Percentiles rank a stretch among this genome's conserved stretches.
phyloP scores from a whole-genome alignment of 805 yeast species.

The Lachancea quebecensis region DNA sequence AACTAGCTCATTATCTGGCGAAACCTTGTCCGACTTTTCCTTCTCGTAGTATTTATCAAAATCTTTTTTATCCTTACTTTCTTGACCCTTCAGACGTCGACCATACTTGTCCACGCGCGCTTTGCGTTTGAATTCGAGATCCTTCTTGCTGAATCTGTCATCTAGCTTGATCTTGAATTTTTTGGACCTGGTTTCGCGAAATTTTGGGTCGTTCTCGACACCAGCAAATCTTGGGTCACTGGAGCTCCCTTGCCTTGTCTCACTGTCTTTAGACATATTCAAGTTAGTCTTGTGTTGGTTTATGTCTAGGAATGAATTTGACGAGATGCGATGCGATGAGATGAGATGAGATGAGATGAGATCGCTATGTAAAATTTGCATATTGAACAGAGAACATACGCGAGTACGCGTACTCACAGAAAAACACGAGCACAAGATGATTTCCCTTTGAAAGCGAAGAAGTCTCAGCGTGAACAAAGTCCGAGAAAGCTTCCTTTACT shows the following conservation, averaged over 20 bases:
- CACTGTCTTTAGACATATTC: constrained; percentile 15
- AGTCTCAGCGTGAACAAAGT: no score
- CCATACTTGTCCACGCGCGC: constrained; percentile 84
- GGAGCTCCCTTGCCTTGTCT: constrained; percentile 33
- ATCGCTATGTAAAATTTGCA: background rate
- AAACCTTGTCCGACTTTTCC: constrained; percentile 16
- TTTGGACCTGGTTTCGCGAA: constrained; percentile 63
- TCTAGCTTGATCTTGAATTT: constrained; percentile 74
- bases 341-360: constrained; percentile 16
- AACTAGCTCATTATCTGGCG: constrained; percentile 6
- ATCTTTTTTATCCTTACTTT: constrained; percentile 39
- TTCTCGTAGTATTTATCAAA: constrained; percentile 62
- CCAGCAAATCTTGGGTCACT: constrained; percentile 71
- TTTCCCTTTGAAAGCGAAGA: no score
- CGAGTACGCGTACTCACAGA: background rate
- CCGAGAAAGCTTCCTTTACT: no score
- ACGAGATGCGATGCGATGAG: constrained; percentile 12
- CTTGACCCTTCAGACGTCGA: constrained; percentile 46
- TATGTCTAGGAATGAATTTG: no score
- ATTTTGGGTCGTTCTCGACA: constrained; percentile 83
- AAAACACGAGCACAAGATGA: background rate
- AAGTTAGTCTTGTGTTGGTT: background rate
- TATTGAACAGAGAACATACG: no score
- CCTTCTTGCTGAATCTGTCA: constrained; percentile 67
- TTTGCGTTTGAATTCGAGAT: constrained; percentile 50